Percentiles rank a stretch among this genome's conserved stretches.
Evolutionary conservation across 306 rosid species (phyloP).

Genomic region (Dryas drummondii): DNA sequence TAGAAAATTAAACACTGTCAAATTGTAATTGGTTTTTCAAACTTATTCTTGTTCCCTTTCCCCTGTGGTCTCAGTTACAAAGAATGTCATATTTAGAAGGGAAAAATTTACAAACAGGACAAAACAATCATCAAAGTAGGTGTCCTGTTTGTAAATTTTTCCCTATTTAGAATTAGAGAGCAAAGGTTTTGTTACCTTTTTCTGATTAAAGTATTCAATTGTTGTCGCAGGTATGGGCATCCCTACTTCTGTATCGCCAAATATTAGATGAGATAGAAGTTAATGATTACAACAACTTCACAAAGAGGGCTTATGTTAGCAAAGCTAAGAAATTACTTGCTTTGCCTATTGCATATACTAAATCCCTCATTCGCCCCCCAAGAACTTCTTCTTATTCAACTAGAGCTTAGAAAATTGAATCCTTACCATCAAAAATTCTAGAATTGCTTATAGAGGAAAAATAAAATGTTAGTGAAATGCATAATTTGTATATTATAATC

Average conservation of each 20-base stretch:
- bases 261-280: slow-evolving; percentile 85
- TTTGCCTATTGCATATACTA: slow-evolving; percentile 65
- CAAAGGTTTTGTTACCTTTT: background rate
- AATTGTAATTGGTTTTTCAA: no score
- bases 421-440: background rate
- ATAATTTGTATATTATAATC: background rate
- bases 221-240: slow-evolving; percentile 63
- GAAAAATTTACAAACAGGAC: no score
- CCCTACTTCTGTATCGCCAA: slow-evolving; percentile 61
- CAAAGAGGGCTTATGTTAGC: slow-evolving; percentile 72
- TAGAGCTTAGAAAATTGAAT: background rate
- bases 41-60: no score
- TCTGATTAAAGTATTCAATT: background rate
- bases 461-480: background rate
- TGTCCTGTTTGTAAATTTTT: no score
- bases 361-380: slow-evolving; percentile 48
- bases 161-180: background rate
- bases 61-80: background rate
- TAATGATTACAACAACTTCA: slow-evolving; percentile 74
- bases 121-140: no score
- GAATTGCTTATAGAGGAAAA: background rate
- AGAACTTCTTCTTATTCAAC: slow-evolving; percentile 24
- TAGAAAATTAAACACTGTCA: no score
- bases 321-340: slow-evolving; percentile 66
- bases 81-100: background rate